Percentiles rank a stretch among this genome's conserved stretches.
phyloP scores from a whole-genome alignment of 2,329 filamentous ascomycete species.

The Zalaria obscura region DNA sequence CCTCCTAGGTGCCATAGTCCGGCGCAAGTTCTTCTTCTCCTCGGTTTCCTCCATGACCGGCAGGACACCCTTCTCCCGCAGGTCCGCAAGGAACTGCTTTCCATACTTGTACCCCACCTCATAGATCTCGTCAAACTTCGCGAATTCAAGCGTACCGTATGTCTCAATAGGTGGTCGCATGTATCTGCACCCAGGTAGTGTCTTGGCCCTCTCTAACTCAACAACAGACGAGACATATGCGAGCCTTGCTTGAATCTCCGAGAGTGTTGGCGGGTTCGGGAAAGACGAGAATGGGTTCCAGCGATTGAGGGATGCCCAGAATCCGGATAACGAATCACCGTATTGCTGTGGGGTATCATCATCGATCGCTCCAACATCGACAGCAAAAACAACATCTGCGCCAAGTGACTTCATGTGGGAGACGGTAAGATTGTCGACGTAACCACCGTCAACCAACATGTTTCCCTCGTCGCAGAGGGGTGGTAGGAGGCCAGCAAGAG shows the following conservation, averaged over 20 bases:
- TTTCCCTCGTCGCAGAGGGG: slow-evolving; percentile 92
- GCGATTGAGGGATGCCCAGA: slow-evolving; percentile 88
- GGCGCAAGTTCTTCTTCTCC: slow-evolving; percentile 34
- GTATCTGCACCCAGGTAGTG: slow-evolving; percentile 79
- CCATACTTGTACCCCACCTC: slow-evolving; percentile 77
- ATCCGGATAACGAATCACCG: slow-evolving; percentile 84
- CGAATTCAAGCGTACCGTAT: slow-evolving; percentile 91
- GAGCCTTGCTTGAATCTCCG: slow-evolving; percentile 87
- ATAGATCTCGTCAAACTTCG: slow-evolving; percentile 95
- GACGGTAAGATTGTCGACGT: slow-evolving; percentile 93
- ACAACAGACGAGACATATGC: slow-evolving; percentile 94
- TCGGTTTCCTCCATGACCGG: slow-evolving; percentile 38
- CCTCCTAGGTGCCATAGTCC: slow-evolving; percentile 37
- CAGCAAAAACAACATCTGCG: slow-evolving; percentile 84
- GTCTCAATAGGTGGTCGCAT: slow-evolving; percentile 90
- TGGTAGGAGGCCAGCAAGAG: slow-evolving; percentile 78
- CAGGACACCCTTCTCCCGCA: slow-evolving; percentile 67
- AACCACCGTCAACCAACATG: slow-evolving; percentile 92
- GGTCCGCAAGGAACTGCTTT: slow-evolving; percentile 59
- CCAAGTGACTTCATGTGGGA: slow-evolving; percentile 93
- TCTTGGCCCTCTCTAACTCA: slow-evolving; percentile 85
- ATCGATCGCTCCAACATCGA: slow-evolving; percentile 87
- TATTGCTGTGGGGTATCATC: slow-evolving; percentile 85
- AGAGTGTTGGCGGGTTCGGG: slow-evolving; percentile 85
- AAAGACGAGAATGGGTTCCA: slow-evolving; percentile 90